Base-by-base conservation (phyloP, 306 rosid genomes). In the Delonix regia region DNA sequence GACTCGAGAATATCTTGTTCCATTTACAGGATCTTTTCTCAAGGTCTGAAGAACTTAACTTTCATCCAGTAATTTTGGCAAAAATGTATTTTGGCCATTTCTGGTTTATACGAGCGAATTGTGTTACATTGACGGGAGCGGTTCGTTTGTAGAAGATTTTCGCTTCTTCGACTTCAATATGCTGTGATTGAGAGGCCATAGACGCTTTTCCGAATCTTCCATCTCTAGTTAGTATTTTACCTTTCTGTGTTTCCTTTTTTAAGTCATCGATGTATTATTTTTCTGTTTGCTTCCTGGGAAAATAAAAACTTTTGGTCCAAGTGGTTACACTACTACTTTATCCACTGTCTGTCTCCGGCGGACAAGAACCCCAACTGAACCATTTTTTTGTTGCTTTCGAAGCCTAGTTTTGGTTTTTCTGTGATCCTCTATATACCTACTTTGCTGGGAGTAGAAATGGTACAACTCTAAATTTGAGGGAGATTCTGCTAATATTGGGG, bases 271-370 rank as follows among this genome's bases (percentile, higher is more conserved):
- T 53, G 9, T 15, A 2, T 80, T 65, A 77, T 21, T 52, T 65
- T 73, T 68, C 41, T 41, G n/a, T 69, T 80, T 66, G 71, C 70
- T 72, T 72, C 21, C 77, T 14, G 60, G 36, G 51, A 65, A 78
- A 45, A 19, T 16, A 9, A n/a, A 34, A n/a, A 27, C 30, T 27
- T 24, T 28, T 52, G n/a, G 18, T 19, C 36, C 25, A 3, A 27
- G 19, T 59, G 21, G 18, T 69, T 69, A 27, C 42, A 15, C 15
- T 45, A 24, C 6, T 45, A 25, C 10, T 21, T 48, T 1, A 28
- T 2, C 12, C 36, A 9, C 1, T 49, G 62, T 25, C n/a, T 59
- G 4, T 27, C 39, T 27, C 42, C 6, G 42, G 67, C 41, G 42
- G 25, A 6, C 67, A 30, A 30, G 47, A 63, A 36, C 25, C 27